Percentiles rank a stretch among this genome's conserved stretches.
Evolutionary conservation across 163 green algal genomes (phyloP).

Genomic region (Scenedesmus sp.): DNA sequence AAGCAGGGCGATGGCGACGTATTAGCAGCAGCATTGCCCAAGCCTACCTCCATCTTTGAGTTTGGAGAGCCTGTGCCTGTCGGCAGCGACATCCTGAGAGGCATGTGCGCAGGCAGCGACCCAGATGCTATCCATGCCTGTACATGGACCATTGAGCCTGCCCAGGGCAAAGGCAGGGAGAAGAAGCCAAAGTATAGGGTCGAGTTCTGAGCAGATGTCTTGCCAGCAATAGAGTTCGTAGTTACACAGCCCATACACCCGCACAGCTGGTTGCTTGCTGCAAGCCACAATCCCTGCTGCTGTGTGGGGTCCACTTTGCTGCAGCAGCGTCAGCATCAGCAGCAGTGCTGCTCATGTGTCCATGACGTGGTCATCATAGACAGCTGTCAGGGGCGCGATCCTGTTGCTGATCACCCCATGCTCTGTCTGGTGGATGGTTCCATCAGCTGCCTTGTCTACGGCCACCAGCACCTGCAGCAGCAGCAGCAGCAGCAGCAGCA

Average conservation of each 20-base stretch:
- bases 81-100: constrained; percentile 57
- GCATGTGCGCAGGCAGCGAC: constrained; percentile 67
- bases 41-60: constrained; percentile 67
- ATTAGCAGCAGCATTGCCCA: constrained; percentile 27
- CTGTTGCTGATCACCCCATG: not conserved
- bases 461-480: constrained; percentile 19
- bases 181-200: constrained; percentile 47
- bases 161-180: constrained; percentile 45
- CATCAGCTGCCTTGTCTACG: constrained; percentile 1
- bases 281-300: not conserved
- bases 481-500: constrained; percentile 36
- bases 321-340: constrained; percentile 11
- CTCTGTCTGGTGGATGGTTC: not conserved
- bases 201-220: constrained; percentile 30
- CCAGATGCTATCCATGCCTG: constrained; percentile 73
- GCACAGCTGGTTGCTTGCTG: not conserved
- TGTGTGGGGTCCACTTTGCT: not conserved
- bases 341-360: not conserved
- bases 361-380: constrained; percentile 33
- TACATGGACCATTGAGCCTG: constrained; percentile 67
- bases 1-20: constrained; percentile 11
- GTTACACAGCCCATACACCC: not conserved
- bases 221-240: not conserved
- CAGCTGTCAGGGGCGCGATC: constrained; percentile 24
- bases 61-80: constrained; percentile 59